A percentile compares a stretch with the other conserved stretches of the same genome.
Conservation (phyloP, 2,329 filamentous ascomycete species). For the Incumbomyces delicatus region DNA sequence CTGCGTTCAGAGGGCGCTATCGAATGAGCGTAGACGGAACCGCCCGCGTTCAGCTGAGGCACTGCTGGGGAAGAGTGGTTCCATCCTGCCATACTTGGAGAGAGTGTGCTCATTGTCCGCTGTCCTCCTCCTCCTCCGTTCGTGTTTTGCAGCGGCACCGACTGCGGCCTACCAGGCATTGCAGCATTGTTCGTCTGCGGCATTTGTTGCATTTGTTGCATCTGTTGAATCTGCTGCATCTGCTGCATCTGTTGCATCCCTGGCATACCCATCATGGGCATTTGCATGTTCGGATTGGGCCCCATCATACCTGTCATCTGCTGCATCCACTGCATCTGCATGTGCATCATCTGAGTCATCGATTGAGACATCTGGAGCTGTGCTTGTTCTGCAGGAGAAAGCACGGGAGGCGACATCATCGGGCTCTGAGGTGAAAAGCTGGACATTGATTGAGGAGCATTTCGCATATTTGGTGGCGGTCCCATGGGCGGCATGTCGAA, state of each 20-base stretch:
- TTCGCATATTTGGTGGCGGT: slow-evolving; percentile 17
- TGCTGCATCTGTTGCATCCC: not conserved
- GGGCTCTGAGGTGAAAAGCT: slow-evolving; percentile 21
- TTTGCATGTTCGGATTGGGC: slow-evolving; percentile 9
- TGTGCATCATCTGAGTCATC: slow-evolving; percentile 81
- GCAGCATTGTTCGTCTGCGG: not conserved
- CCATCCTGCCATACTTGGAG: slow-evolving; percentile 44
- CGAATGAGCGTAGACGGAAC: slow-evolving; percentile 62
- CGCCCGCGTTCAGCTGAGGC: slow-evolving; percentile 19
- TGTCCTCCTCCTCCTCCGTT: slow-evolving; percentile 36
- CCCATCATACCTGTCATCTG: slow-evolving; percentile 27
- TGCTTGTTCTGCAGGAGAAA: slow-evolving; percentile 58
- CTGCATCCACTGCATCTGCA: slow-evolving; percentile 93
- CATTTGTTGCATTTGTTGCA: not conserved
- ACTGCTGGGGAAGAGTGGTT: slow-evolving; percentile 28
- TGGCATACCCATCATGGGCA: slow-evolving; percentile 4
- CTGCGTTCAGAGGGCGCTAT: slow-evolving; percentile 94
- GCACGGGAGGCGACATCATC: slow-evolving; percentile 23
- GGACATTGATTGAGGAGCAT: slow-evolving; percentile 31
- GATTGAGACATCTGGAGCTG: slow-evolving; percentile 74
- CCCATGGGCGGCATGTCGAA: slow-evolving; percentile 26
- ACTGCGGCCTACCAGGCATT: slow-evolving; percentile 11
- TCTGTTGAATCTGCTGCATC: not conserved
- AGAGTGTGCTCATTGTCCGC: slow-evolving; percentile 77
- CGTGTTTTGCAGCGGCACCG: slow-evolving; percentile 12